Evolutionary conservation across 106 monocot species (phyloP).

Genomic region (Acorus gramineus): DNA sequence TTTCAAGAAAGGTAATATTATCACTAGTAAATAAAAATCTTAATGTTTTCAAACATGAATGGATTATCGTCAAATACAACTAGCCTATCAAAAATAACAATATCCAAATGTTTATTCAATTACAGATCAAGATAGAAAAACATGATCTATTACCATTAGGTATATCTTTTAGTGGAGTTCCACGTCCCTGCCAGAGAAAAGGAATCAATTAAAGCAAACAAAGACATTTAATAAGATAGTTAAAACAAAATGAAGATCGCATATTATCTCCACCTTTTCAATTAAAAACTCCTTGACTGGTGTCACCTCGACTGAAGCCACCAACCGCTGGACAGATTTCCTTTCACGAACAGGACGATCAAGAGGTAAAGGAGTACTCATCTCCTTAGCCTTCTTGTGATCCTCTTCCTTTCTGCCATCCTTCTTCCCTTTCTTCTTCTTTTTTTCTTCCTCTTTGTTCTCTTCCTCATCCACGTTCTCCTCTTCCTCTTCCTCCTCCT

Average conservation of each 20-base stretch:
- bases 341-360: slow-evolving; percentile 85
- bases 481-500: slow-evolving; percentile 12
- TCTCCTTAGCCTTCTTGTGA: slow-evolving; percentile 4
- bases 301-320: slow-evolving; percentile 86
- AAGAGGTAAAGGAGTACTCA: slow-evolving; percentile 19
- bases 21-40: no score
- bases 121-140: background rate
- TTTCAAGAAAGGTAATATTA: no score
- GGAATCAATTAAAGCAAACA: background rate
- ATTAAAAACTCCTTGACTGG: slow-evolving; percentile 37
- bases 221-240: background rate
- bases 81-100: background rate
- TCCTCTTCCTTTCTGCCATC: background rate
- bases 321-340: slow-evolving; percentile 84
- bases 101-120: background rate
- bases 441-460: background rate
- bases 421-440: background rate
- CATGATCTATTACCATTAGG: slow-evolving; percentile 43
- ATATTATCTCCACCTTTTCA: slow-evolving; percentile 43
- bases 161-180: slow-evolving; percentile 77
- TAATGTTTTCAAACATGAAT: no score
- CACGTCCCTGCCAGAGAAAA: slow-evolving; percentile 47
- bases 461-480: slow-evolving; percentile 3
- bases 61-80: background rate
- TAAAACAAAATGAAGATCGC: background rate